Evolutionary conservation across 371 early-diverging fungal species (phyloP).

Genomic region (Aphelidium insulamus): DNA sequence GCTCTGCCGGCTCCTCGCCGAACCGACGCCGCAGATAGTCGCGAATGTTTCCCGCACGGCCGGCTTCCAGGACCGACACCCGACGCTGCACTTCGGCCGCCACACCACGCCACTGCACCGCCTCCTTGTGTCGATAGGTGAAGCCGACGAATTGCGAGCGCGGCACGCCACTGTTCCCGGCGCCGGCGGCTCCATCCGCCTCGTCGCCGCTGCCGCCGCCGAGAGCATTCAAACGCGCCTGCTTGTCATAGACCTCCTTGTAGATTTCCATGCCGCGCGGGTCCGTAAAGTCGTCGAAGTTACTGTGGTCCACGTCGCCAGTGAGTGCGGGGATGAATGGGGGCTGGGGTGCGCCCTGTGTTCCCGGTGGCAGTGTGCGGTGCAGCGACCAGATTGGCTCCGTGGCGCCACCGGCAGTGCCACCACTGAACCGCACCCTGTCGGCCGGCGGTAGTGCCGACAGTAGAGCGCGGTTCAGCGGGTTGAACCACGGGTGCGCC

Average conservation of each 20-base stretch:
- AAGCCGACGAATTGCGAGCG: slow-evolving; percentile 37
- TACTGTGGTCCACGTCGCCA: slow-evolving; percentile 40
- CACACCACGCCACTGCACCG: too few species aligned
- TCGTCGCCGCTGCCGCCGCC: slow-evolving; percentile 4
- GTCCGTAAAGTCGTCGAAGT: slow-evolving; percentile 63
- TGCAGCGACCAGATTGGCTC: slow-evolving; percentile 11
- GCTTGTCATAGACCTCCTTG: slow-evolving; percentile 35
- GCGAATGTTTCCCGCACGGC: too few species aligned
- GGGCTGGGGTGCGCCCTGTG: too few species aligned
- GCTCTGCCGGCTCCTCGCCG: too few species aligned
- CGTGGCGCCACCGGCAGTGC: slow-evolving; percentile 11
- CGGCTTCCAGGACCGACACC: too few species aligned
- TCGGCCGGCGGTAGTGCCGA: not conserved
- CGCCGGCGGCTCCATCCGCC: slow-evolving; percentile 1
- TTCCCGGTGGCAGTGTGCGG: slow-evolving; percentile 10
- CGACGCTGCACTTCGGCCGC: too few species aligned
- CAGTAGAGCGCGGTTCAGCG: not conserved
- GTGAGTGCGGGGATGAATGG: slow-evolving; percentile 53
- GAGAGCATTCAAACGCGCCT: slow-evolving; percentile 16
- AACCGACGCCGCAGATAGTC: too few species aligned
- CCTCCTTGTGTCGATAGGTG: slow-evolving; percentile 26
- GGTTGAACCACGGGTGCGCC: slow-evolving; percentile 12
- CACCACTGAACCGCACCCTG: slow-evolving; percentile 8
- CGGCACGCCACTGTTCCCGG: slow-evolving; percentile 3
- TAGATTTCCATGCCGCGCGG: slow-evolving; percentile 47